Evolutionary conservation across 495 filamentous ascomycete species (phyloP), one percentile per base, ranked within the genome.

Genomic region (Xanthoparmelia taractica): DNA sequence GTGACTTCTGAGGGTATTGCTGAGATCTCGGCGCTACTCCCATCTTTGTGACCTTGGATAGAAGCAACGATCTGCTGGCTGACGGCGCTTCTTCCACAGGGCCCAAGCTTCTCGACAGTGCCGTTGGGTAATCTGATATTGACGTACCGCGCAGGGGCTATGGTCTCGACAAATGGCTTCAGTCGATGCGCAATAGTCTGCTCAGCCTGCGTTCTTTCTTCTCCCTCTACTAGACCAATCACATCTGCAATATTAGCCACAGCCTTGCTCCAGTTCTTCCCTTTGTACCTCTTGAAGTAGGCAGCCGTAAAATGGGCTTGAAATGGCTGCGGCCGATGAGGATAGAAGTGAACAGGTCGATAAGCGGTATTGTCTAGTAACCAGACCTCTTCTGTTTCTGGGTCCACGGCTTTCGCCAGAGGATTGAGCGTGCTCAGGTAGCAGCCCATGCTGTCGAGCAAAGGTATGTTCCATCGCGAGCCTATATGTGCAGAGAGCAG

Each of bases 331-430:
- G 69, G 57, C 3, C 63, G 59, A 27, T 73, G 65, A 2, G 71
- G 64, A 23, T 62, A 60, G 23, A 57, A 17, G 41, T 63, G 59
- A 11, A 71, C 66, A 27, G 71, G 68, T 56, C 84, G 84, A 71
- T 86, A 96, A 8, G 91, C 93, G 11, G 90, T 91, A 68, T 94
- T 97, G 76, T 97, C 91, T 45, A 97, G 73, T 17, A 97, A 77
- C 93, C 93, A 97, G 29, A 97, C 86, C 13, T 80, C 82, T 66
- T 96, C 84, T 34, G 75, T 74, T 23, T 75, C 70, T 36, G 76
- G 74, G 55, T 83, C 71, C 47, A 78, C 76, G 18, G 65, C 65
- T 3, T 72, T 73, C 45, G 69, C 69, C 62, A 79, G 61, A 2
- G 77, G 75, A 63, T 79, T 79, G 33, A 65, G 59, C 2, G 57